phyloP scores from a whole-genome alignment of 2,329 filamentous ascomycete genomes.

The Dactylella cylindrospora region DNA sequence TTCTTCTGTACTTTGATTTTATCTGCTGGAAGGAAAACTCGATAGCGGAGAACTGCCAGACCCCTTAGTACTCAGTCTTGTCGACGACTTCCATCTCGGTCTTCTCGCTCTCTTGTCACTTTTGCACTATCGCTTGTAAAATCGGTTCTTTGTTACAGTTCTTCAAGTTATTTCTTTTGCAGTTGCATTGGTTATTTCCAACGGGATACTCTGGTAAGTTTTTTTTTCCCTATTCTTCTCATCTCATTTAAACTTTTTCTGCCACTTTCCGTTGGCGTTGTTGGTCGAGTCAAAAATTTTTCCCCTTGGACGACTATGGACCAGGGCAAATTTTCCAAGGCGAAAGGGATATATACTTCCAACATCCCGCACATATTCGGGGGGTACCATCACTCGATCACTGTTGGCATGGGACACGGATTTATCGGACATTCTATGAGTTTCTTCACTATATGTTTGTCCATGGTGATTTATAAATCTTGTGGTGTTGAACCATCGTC shows the following conservation, averaged over 20 bases:
- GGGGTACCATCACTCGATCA: slow-evolving; percentile 3
- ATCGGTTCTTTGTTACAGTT: slow-evolving; percentile 30
- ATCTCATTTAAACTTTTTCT: slow-evolving; percentile 6
- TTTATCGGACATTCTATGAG: slow-evolving; percentile 2
- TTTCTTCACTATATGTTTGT: slow-evolving; percentile 11
- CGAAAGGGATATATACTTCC: slow-evolving; percentile 1
- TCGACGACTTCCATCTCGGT: slow-evolving; percentile 21
- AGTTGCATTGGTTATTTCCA: slow-evolving; percentile 8
- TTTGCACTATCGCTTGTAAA: slow-evolving; percentile 31
- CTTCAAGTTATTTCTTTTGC: slow-evolving; percentile 18
- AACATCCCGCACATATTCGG: slow-evolving; percentile 9
- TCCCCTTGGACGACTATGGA: slow-evolving; percentile 21
- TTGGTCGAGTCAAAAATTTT: slow-evolving; percentile 42
- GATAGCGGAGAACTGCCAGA: slow-evolving; percentile 41
- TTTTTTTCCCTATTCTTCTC: slow-evolving; percentile 12
- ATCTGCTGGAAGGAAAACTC: slow-evolving; percentile 44
- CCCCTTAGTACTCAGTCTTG: slow-evolving; percentile 17
- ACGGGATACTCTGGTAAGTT: slow-evolving; percentile 43
- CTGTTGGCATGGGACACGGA: neutral
- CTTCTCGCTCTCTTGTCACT: slow-evolving; percentile 11
- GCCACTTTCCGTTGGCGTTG: slow-evolving; percentile 43
- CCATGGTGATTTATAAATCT: slow-evolving; percentile 16
- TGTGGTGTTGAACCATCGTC: slow-evolving; percentile 3
- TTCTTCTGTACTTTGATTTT: slow-evolving; percentile 42
- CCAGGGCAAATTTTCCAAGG: slow-evolving; percentile 28